Evolutionary conservation across 2,329 filamentous ascomycete genomes (phyloP), one percentile per base, ranked within the genome.

Genomic region (Sarocladiaceae sp.): DNA sequence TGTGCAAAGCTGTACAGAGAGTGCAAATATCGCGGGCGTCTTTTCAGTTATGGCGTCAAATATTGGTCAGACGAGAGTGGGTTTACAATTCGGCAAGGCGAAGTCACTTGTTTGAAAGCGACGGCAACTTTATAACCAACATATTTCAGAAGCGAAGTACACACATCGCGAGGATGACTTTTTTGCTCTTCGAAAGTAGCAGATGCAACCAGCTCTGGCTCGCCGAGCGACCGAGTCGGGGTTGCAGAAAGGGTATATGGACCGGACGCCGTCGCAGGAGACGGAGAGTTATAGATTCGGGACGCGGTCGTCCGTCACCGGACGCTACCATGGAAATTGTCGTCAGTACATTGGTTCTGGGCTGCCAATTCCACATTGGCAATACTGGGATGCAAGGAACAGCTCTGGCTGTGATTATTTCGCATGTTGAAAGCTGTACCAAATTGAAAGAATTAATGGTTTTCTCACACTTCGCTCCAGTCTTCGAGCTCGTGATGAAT

Each of bases 1-100:
- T 33, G 26, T 48, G 44, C 44, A 33, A 48, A 46, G 22, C 28
- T 48, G 44, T 48, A 48, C 44, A 48, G 28, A 48, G 44, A 22
- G 25, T 22, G 13, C 40, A 33, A 20, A 18, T 33, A 33, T 22
- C 13, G 44, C 26, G 26, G 49, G 49, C 26, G 49, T 50, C 49
- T 51, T 51, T 8, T 17, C 13, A 33, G 15, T 46, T 22, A 33
- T 20, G 44, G 44, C 44, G 44, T 48, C 44, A 22, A 33, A 44
- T n/a, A 26, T 44, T 44, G 20, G 40, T 11, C 40, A 26, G 40
- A 20, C 23, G 23, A n/a, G 40, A 44, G 40, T 15, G 40, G 10
- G 11, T 22, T 4, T 26, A 28, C 23, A 28, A 13, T 26, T 26
- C n/a, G 40, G 17, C 25, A n/a, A 23, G 40, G 22, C 40, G 40